phyloP scores from a whole-genome alignment of 257 asterid species.

The Verbena officinalis region DNA sequence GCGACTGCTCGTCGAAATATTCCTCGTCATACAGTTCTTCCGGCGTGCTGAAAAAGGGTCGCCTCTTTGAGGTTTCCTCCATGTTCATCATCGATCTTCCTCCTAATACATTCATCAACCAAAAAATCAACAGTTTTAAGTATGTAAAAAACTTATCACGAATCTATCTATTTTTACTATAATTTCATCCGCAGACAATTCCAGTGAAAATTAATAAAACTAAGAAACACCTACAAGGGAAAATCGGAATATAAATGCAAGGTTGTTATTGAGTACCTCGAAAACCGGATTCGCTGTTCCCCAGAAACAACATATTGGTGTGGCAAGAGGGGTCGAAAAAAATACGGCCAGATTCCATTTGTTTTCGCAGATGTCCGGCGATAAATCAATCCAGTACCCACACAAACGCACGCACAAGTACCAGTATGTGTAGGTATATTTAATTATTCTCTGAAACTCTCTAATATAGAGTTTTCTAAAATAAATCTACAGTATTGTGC shows the following conservation, averaged over 20 bases:
- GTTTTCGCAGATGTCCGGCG: slow-evolving; percentile 42
- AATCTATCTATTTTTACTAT: too few relatives aligned
- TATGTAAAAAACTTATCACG: too few relatives aligned
- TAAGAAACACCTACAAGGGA: background rate
- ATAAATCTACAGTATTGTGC: slow-evolving; percentile 25
- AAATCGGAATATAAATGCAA: background rate
- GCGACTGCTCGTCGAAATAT: slow-evolving; percentile 87
- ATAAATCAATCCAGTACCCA: slow-evolving; percentile 29
- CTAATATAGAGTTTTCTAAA: background rate
- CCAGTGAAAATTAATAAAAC: background rate
- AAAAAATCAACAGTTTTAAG: background rate
- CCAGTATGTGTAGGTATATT: slow-evolving; percentile 30
- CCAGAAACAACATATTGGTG: slow-evolving; percentile 72
- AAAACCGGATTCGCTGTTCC: slow-evolving; percentile 61
- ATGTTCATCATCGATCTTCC: slow-evolving; percentile 63
- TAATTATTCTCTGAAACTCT: slow-evolving; percentile 31
- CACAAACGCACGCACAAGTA: slow-evolving; percentile 20
- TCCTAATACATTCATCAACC: slow-evolving; percentile 35
- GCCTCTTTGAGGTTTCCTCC: slow-evolving; percentile 74
- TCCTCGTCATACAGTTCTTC: slow-evolving; percentile 87
- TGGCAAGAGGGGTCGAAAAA: slow-evolving; percentile 75
- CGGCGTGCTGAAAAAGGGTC: slow-evolving; percentile 75
- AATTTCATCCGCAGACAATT: background rate
- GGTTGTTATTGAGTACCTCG: slow-evolving; percentile 53
- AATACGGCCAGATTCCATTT: slow-evolving; percentile 81